Percentiles rank a stretch among this genome's conserved stretches.
Conservation (phyloP, 495 filamentous ascomycete species). For the Friedmanniomyces simplex region DNA sequence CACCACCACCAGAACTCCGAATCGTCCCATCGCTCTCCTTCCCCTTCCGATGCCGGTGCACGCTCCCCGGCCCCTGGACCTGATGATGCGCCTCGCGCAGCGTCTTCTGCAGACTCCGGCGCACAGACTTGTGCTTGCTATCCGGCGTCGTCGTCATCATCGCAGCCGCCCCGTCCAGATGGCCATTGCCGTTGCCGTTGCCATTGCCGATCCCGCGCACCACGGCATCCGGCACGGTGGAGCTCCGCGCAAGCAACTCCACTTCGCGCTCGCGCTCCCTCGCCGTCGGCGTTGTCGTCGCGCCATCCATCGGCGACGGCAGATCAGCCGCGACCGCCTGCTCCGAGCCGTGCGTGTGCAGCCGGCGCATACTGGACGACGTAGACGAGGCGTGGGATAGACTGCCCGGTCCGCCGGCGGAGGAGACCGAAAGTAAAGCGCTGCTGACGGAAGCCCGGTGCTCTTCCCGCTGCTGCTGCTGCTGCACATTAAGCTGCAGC, state of each 20-base stretch:
- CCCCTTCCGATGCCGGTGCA: slow-evolving; percentile 38
- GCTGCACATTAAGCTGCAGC: slow-evolving; percentile 16
- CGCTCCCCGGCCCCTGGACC: slow-evolving; percentile 40
- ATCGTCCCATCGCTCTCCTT: slow-evolving; percentile 59
- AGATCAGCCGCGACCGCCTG: background rate
- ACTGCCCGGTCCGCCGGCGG: background rate
- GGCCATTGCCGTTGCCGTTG: too few relatives aligned
- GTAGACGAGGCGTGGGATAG: slow-evolving; percentile 15
- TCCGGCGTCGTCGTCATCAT: slow-evolving; percentile 31
- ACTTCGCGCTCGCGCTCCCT: slow-evolving; percentile 11
- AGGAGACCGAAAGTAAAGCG: slow-evolving; percentile 14
- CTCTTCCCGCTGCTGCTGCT: background rate
- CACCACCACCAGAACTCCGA: slow-evolving; percentile 1
- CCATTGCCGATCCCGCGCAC: slow-evolving; percentile 36
- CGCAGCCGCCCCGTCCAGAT: slow-evolving; percentile 35
- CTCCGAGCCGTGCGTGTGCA: background rate
- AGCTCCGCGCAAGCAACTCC: slow-evolving; percentile 22
- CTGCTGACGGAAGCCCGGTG: slow-evolving; percentile 13
- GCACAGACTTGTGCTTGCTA: slow-evolving; percentile 42
- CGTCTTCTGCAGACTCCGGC: slow-evolving; percentile 89
- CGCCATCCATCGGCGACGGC: background rate
- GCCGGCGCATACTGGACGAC: slow-evolving; percentile 9
- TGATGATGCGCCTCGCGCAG: slow-evolving; percentile 58
- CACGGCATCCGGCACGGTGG: slow-evolving; percentile 20
- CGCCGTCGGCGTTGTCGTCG: background rate